Evolutionary conservation across 768 basidiomycete genomes (phyloP), one percentile per base, ranked within the genome.

Genomic region (Hygrophoropsis aurantiaca): DNA sequence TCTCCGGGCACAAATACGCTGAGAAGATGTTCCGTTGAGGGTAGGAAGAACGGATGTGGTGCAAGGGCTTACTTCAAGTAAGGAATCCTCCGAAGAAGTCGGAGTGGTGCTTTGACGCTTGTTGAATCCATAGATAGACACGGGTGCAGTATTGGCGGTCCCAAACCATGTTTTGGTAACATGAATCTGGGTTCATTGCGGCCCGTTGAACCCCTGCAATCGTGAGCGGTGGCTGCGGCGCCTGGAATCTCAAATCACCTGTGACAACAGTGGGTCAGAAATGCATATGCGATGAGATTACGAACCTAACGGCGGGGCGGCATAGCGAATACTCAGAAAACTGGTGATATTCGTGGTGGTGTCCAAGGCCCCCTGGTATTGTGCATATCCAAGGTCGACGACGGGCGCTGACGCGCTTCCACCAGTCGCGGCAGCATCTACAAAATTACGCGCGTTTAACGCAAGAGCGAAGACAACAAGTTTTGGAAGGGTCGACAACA

Each of bases 231-330:
- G 57, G 48, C 23, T 43, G 51, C 2, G 57, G 51, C 2, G 46
- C 52, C n/a, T 42, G 45, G 23, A 50, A 55, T 16, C 50, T 44
- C 27, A 59, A 30, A 27, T 55, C 46, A 11, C 50, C 59, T 49
- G 42, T 25, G 9, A 11, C 19, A 24, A 8, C 11, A 20, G 11
- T 11, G n/a, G 24, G 6, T 15, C 26, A 6, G 13, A 13, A 30
- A 30, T 30, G 13, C 27, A 30, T n/a, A 30, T 30, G 27, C 27
- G 13, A 13, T 30, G 27, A 33, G 23, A 15, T 16, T 5, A 13
- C 67, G 20, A 20, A 74, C 77, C 77, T 24, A 69, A 50, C 3
- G 79, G 78, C 21, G 76, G 62, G n/a, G 74, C 75, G 10, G 80
- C 79, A 59, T 74, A 81, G 8, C 78, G 69, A 36, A 67, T 50